phyloP scores from a whole-genome alignment of 169 alveolate genomes.

The Plasmodium reichenowi region DNA sequence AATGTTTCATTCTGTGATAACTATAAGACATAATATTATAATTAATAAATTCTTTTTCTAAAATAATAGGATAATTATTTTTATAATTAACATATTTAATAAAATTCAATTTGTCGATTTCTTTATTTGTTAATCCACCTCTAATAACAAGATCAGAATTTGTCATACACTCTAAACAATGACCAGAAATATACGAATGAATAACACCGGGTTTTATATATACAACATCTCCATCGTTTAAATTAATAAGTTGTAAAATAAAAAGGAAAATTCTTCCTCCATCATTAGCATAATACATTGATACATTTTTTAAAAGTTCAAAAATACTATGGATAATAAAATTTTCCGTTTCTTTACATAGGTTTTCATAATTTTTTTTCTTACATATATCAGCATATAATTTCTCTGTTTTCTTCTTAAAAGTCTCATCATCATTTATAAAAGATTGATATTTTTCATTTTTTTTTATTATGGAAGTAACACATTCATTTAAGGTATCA shows the following conservation, averaged over 20 bases:
- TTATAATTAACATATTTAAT: constrained; percentile 64
- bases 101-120: constrained; percentile 85
- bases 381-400: constrained; percentile 21
- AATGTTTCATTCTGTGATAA: constrained; percentile 48
- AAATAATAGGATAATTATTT: constrained; percentile 34
- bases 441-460: constrained; percentile 25
- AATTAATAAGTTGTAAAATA: constrained; percentile 89
- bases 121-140: constrained; percentile 97
- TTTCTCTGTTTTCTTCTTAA: constrained; percentile 28
- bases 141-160: constrained; percentile 96
- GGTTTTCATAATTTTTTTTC: constrained; percentile 24
- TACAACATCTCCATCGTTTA: constrained; percentile 92
- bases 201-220: constrained; percentile 93
- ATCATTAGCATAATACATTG: constrained; percentile 88
- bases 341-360: constrained; percentile 29
- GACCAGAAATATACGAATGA: constrained; percentile 95
- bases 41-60: constrained; percentile 65
- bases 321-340: constrained; percentile 32
- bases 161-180: constrained; percentile 95
- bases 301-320: constrained; percentile 38
- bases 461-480: constrained; percentile 3
- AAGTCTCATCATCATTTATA: constrained; percentile 10
- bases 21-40: constrained; percentile 55
- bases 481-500: constrained; percentile 11
- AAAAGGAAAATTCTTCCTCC: constrained; percentile 91